Evolutionary conservation across 148 eudicot genomes (phyloP).

Genomic region (Rhododendron henanense): DNA sequence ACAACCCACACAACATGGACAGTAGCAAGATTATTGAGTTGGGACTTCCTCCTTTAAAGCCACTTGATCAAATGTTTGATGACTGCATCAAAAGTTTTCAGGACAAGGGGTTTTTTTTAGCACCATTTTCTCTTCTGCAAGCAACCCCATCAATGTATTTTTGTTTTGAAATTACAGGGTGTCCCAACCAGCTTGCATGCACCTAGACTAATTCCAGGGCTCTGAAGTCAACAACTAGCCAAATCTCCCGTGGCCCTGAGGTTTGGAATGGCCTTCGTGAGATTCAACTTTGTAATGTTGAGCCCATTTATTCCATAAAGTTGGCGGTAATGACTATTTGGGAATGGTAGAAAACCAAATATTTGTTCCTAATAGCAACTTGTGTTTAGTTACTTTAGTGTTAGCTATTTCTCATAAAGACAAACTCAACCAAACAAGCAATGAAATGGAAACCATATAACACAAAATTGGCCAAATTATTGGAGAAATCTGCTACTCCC

Average conservation of each 20-base stretch:
- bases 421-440: neutral
- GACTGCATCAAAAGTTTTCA: slow-evolving; percentile 85
- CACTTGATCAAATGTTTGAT: slow-evolving; percentile 81
- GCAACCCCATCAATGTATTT: neutral
- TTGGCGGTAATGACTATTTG: neutral
- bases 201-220: neutral
- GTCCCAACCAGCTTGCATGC: neutral
- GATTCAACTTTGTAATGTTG: neutral
- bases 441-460: neutral
- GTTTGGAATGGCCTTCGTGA: neutral
- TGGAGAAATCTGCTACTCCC: neutral
- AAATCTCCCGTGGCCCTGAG: neutral
- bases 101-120: slow-evolving; percentile 54
- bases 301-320: neutral
- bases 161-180: neutral
- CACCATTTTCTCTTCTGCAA: slow-evolving; percentile 4
- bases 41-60: slow-evolving; percentile 65
- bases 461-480: neutral
- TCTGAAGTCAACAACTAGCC: neutral
- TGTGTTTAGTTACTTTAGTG: neutral
- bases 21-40: slow-evolving; percentile 57
- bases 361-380: neutral
- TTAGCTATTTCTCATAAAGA: neutral
- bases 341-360: neutral
- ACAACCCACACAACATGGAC: slow-evolving; percentile 83